Evolutionary conservation across 495 filamentous ascomycete species (phyloP).

Genomic region (Delitschia confertaspora): DNA sequence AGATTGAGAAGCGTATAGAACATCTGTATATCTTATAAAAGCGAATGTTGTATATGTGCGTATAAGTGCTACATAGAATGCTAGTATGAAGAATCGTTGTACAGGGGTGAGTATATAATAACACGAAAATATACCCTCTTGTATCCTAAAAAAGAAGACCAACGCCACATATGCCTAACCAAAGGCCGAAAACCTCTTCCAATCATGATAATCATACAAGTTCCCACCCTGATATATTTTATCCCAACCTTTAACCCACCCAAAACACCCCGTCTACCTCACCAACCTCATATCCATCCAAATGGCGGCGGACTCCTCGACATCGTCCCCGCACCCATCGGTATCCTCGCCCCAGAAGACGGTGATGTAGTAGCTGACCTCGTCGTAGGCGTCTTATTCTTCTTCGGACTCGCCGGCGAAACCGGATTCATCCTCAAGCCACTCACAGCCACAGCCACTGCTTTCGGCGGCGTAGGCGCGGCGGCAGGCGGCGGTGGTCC

Average conservation of each 20-base stretch:
- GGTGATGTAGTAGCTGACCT: slow-evolving; percentile 10
- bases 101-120: background rate
- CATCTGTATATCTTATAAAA: no score
- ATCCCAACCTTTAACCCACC: background rate
- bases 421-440: slow-evolving; percentile 24
- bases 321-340: slow-evolving; percentile 23
- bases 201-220: slow-evolving; percentile 2
- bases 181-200: background rate
- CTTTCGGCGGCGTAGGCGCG: background rate
- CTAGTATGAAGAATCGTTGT: no score
- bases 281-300: slow-evolving; percentile 21
- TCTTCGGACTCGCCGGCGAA: background rate
- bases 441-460: slow-evolving; percentile 8
- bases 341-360: slow-evolving; percentile 18
- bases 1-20: no score
- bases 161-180: no score
- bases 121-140: no score
- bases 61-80: no score
- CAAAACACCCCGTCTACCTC: background rate
- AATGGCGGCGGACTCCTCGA: slow-evolving; percentile 21
- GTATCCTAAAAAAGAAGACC: no score
- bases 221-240: background rate
- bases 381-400: background rate
- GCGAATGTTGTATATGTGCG: no score
- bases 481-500: background rate